Base-by-base conservation (phyloP, 345 rosid genomes). In the Eucalyptus erythrocorys region DNA sequence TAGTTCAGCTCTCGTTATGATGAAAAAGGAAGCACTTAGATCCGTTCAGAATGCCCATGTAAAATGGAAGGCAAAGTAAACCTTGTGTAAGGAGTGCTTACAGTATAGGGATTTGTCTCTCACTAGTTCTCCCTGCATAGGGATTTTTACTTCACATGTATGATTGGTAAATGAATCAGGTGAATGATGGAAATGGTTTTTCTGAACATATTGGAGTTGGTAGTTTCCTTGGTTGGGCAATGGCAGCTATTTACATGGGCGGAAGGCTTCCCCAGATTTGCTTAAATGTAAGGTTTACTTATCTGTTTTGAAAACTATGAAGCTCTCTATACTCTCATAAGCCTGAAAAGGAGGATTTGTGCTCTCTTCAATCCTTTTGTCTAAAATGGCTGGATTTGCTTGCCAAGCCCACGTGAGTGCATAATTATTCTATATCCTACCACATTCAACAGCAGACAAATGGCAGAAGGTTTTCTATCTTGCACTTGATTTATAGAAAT, bases 231-330 rank as follows among this genome's bases (percentile, higher is more conserved):
- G 99, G 99, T 89, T 96, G 97, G 99, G 95, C 93, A 87, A 96
- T 96, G 99, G 98, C 99, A 53, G 93, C 93, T 50, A 94, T 95
- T 89, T 96, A 96, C 95, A 91, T 96, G 98, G 99, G 99, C 64
- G 99, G 99, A 91, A 92, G 99, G 86, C 94, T 96, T 92, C 99
- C 99, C 47, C 99, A 96, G 87, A 95, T 96, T 88, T 96, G 89
- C 89, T 92, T 96, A 91, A 96, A 96, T 91, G 98, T 95, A 89
- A 94, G 95, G 76, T 90, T 89, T 37, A 22, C 88, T 66, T 53
- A 86, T 59, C 27, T 13, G 34, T 40, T 88, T 6, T 34, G 42
- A 55, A 88, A 43, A 40, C 27, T 79, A 32, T 42, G 68, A n/a
- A 34, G 15, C 37, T 86, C n/a, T 50, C 13, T 51, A n/a, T 86